Evolutionary conservation across 176 grass and related monocot genomes (phyloP).

Genomic region (Oryza coarctata): DNA sequence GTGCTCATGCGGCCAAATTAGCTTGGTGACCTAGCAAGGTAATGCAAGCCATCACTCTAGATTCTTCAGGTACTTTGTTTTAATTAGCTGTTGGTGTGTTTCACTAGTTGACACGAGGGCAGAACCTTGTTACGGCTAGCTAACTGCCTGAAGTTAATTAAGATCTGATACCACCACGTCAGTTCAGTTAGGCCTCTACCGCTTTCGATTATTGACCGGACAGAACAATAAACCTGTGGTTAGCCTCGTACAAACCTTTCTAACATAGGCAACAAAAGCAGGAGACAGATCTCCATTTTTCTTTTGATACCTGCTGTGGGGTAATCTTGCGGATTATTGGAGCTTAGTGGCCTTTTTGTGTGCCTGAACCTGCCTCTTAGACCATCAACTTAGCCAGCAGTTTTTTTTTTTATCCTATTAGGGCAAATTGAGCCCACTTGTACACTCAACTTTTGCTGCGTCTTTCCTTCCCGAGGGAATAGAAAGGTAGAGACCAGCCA

Average conservation of each 20-base stretch:
- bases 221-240: constrained; percentile 39
- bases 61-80: constrained; percentile 40
- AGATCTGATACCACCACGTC: constrained; percentile 31
- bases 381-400: constrained; percentile 40
- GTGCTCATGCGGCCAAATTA: constrained; percentile 19
- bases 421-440: constrained; percentile 49
- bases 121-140: constrained; percentile 25
- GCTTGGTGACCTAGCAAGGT: constrained; percentile 30
- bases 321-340: constrained; percentile 46
- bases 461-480: constrained; percentile 62
- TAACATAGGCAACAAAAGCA: constrained; percentile 39
- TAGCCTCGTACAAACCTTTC: constrained; percentile 54
- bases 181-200: constrained; percentile 38
- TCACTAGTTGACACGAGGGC: constrained; percentile 39
- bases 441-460: constrained; percentile 38
- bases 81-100: constrained; percentile 20
- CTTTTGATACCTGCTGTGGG: constrained; percentile 37
- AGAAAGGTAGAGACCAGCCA: constrained; percentile 59
- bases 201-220: constrained; percentile 42
- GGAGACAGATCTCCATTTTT: constrained; percentile 44
- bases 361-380: constrained; percentile 42
- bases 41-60: constrained; percentile 27
- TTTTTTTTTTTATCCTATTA: constrained; percentile 48
- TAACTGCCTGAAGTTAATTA: constrained; percentile 23
- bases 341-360: constrained; percentile 36